Evolutionary conservation across 78 protist genomes (phyloP), one percentile per base, ranked within the genome.

Genomic region (Dictyostelium firmibasis): DNA sequence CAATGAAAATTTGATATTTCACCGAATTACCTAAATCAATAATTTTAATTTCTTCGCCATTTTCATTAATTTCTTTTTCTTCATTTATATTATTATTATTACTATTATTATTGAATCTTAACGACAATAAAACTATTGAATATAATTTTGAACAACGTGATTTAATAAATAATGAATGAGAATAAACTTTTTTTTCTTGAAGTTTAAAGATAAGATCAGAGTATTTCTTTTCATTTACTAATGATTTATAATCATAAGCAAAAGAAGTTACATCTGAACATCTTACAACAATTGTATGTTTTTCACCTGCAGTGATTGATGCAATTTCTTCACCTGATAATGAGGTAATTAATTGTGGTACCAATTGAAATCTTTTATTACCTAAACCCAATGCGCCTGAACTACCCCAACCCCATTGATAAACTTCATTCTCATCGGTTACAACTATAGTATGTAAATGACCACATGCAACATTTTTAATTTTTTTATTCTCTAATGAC

Each of bases 391-490:
- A 86, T 74, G 88, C 81, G 4, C 97, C 97, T 14, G 84, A 29
- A 1, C 84, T 11, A 35, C 93, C 93, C 97, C 97, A 95, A 8
- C 97, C 97, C 87, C 93, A 95, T 43, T 84, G n/a, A n/a, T 88
- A 95, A 2, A 83, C 76, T 29, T 87, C 92, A 20, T 91, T 79
- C 5, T 84, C 86, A 25, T 75, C 86, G 23, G 93, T 89, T 11
- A 95, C 69, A 0, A 83, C 95, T 0, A 95, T 33, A 8, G 92
- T 81, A 72, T 95, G 97, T 23, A 95, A 62, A 75, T 82, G 92
- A 8, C 97, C 97, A 81, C 96, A 93, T 4, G 96, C 67, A 2
- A 93, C 91, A 67, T 75, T 23, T 50, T 35, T 72, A 20, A 93
- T 67, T 25, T 83, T 81, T 20, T 57, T 84, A 82, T 20, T 25